Base-by-base conservation (phyloP, 2,329 filamentous ascomycete genomes). In the Penicillium sp. region DNA sequence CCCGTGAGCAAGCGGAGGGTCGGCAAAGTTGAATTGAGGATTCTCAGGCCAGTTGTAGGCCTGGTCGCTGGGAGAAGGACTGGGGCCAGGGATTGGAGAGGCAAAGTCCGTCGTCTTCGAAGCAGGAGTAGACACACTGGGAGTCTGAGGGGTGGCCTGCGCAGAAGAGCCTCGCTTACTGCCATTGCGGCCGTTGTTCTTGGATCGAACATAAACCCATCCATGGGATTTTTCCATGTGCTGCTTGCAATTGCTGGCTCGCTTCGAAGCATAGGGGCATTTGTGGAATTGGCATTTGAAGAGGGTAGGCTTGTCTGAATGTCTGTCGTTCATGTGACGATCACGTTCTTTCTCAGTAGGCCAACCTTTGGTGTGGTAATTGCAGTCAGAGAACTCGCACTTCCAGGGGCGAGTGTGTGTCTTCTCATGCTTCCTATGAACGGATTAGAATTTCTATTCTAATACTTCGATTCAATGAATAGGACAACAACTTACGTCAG, bases 301-400 rank as follows among this genome's bases (percentile, higher is more conserved):
- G 78, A 95, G 86, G 41, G 86, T 81, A 5, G 94, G 92, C 33
- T 86, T 82, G 50, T 84, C 77, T 17, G 90, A 92, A 78, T 99
- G 94, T 78, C 95, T 96, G 79, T 99, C 94, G 73, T 97, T 97
- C 75, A 91, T 84, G 74, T 99, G 94, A 50, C 94, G 89, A 67
- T 96, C 92, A 76, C 92, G 89, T 77, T 97, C 94, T 78, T 99
- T 97, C 77, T 97, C 92, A 0, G 94, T 97, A 5, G 94, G 93
- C 89, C 93, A 97, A 47, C 94, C 94, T 66, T 89, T 86, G 33
- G 88, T 84, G 72, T 89, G 86, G 75, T 96, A 97, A 72, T 95
- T 96, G 88, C 94, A 97, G 43, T 84, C 86, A 38, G 83, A 70
- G 22, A 90, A 80, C 7, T 86, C 83, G 75, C 94, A 99, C 80